Evolutionary conservation across 768 basidiomycete species (phyloP), one percentile per base, ranked within the genome.

Genomic region (Brasilioporus rufonigricans): DNA sequence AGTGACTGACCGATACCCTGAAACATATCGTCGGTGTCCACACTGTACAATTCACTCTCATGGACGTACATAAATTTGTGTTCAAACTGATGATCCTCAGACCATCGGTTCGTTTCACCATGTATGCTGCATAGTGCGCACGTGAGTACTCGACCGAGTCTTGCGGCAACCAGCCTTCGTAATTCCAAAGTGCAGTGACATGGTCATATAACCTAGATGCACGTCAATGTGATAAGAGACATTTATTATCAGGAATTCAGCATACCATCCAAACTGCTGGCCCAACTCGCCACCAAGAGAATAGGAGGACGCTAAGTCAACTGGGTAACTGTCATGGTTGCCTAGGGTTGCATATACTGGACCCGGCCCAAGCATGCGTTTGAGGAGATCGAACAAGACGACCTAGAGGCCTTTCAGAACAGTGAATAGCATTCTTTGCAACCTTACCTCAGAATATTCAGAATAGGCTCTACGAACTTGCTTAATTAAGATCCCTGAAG

Each of bases 331-430:
- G 65, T 91, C 89, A 61, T 91, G 89, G 65, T 91, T 91, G 10
- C 89, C 89, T 10, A 91, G 72, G 0, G 85, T 81, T 27, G 85
- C 82, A 59, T 90, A 91, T 3, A 90, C 79, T n/a, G 89, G 87
- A 0, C 86, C 86, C 14, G 79, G 74, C 16, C 82, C 82, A 29
- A 90, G 75, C 61, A 76, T 75, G 16, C 74, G 74, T 67, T 80
- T 86, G 70, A 89, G 79, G 33, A 91, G 75, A 57, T 84, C 86
- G 63, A 81, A 91, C 21, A 89, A 53, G 1, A 86, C 71, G 1
- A 84, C 78, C 86, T 88, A 56, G 19, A 44, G 7, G 54, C 24
- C 24, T 43, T 35, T 62, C 21, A 65, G 57, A 50, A 40, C 11
- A 38, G n/a, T 24, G 29, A 43, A 43, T n/a, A 26, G 8, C 11